A percentile compares a stretch with the other conserved stretches of the same genome.
Conservation (phyloP, 305 asterid species). For the Ruellia speciosa region DNA sequence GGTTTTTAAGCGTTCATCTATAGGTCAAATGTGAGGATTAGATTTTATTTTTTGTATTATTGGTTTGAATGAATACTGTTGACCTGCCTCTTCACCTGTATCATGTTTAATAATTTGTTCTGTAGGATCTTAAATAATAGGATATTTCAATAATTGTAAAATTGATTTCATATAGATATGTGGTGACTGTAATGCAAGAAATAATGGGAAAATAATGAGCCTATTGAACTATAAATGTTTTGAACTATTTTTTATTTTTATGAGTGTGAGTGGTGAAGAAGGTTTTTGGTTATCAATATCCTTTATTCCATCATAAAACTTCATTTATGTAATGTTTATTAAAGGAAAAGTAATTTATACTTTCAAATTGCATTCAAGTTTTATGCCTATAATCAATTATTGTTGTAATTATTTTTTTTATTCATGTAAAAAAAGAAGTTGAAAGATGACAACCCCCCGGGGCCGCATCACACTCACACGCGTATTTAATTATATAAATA, state of each 20-base stretch:
- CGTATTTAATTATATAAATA: no score
- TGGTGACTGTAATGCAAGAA: background rate
- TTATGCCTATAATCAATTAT: background rate
- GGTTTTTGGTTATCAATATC: background rate
- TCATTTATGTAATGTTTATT: background rate
- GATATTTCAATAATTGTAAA: background rate
- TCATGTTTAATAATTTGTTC: background rate
- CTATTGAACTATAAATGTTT: no score
- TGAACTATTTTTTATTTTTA: no score
- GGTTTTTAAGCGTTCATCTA: background rate
- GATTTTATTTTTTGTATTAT: background rate
- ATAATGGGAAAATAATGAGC: background rate
- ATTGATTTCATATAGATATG: background rate
- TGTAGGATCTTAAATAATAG: background rate
- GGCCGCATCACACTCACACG: no score
- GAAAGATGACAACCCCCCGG: no score
- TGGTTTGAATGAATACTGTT: background rate
- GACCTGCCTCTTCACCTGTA: conserved; percentile 7
- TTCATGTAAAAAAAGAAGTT: no score
- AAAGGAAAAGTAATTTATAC: background rate
- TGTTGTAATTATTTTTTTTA: no score
- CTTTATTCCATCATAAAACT: background rate
- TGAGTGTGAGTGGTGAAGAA: no score
- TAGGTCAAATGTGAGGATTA: conserved; percentile 18
- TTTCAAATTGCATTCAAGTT: background rate